These are phyloP conservation scores for Gynostemma pentaphyllum DNA, from an alignment of 306 rosid species.

Conservation along the genomic window DNA sequence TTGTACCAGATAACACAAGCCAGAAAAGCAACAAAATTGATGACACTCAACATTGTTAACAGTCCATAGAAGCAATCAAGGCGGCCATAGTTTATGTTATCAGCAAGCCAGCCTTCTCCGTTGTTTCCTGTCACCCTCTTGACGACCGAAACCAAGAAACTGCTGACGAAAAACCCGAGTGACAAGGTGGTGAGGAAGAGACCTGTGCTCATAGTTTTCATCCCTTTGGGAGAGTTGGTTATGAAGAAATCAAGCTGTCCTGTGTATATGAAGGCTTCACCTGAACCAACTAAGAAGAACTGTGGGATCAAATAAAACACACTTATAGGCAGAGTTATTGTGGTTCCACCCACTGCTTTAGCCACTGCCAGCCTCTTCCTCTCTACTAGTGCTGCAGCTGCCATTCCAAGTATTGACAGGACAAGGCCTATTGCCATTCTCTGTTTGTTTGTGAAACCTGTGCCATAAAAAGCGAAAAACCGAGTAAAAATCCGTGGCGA, in stretches of 20 bases:
- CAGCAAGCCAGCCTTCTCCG: constrained; percentile 81
- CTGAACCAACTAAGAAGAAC: constrained; percentile 75
- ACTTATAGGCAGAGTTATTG: constrained; percentile 43
- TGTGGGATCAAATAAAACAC: constrained; percentile 81
- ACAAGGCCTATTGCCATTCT: constrained; percentile 69
- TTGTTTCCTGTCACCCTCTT: constrained; percentile 35
- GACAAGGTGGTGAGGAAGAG: constrained; percentile 81
- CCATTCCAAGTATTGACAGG: constrained; percentile 64
- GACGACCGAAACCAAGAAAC: constrained; percentile 64
- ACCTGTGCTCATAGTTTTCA: constrained; percentile 97
- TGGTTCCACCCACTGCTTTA: constrained; percentile 17
- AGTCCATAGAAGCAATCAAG: constrained; percentile 82
- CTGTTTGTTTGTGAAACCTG: constrained; percentile 77
- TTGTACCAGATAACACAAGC: constrained; percentile 50
- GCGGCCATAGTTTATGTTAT: constrained; percentile 60
- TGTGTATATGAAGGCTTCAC: constrained; percentile 93
- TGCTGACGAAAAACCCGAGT: constrained; percentile 76
- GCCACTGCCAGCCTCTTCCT: constrained; percentile 50
- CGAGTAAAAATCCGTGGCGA: too few relatives aligned
- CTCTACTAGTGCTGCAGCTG: constrained; percentile 52
- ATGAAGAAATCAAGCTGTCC: constrained; percentile 97
- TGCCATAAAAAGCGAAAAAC: neutral
- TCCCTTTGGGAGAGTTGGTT: constrained; percentile 80
- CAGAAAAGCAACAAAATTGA: constrained; percentile 55
- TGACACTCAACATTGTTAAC: constrained; percentile 36